Conservation (phyloP, 208 protist genomes). For the Strigomonas galati region DNA sequence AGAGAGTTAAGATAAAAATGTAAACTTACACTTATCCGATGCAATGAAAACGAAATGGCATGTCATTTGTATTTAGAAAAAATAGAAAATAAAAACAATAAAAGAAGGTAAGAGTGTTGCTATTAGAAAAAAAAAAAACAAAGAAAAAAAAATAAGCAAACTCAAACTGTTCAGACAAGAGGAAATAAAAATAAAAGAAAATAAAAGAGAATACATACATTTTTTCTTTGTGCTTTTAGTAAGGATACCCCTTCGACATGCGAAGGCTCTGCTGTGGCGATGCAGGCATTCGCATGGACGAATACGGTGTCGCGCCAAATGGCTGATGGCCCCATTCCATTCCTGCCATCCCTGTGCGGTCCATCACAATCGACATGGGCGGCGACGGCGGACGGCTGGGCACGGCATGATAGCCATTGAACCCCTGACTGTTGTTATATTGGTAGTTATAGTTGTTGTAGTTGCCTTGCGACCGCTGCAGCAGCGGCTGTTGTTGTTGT, state of each 20-base stretch:
- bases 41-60: constrained; percentile 14
- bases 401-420: constrained; percentile 1
- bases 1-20: constrained; percentile 11
- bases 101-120: constrained; percentile 5
- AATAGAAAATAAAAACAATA: constrained; percentile 1
- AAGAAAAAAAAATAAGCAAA: constrained; percentile 4
- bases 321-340: not conserved
- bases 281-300: too few relatives aligned
- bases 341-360: not conserved
- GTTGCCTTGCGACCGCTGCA: not conserved
- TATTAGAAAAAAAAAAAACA: constrained; percentile 3
- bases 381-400: constrained; percentile 8
- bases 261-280: too few relatives aligned
- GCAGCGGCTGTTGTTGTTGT: not conserved
- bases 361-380: not conserved
- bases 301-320: not conserved
- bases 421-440: not conserved
- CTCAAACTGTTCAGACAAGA: not conserved
- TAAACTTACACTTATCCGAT: not conserved
- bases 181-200: constrained; percentile 9
- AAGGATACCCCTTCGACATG: too few relatives aligned
- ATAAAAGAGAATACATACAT: constrained; percentile 5
- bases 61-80: not conserved
- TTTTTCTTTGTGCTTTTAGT: too few relatives aligned
- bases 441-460: not conserved